Conservation (phyloP, 768 basidiomycete genomes). For the Amylocystis lapponica region DNA sequence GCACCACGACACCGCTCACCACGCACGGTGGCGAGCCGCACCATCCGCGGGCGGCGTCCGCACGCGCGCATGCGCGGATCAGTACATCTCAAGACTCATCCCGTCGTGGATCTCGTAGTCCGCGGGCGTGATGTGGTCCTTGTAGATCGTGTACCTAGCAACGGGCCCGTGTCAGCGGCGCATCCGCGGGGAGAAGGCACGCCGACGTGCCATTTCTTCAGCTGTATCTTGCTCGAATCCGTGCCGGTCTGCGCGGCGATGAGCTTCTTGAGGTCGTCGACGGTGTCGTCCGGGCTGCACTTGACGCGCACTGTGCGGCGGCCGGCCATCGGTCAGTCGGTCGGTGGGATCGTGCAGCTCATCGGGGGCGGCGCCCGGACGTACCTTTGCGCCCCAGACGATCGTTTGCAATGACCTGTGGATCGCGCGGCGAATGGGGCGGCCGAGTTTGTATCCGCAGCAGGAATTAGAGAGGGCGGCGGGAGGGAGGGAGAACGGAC, state of each 20-base stretch:
- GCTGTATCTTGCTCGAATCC: conserved; percentile 72
- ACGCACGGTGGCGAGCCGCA: too few species aligned
- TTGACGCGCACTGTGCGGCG: conserved; percentile 88
- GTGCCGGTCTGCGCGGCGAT: conserved; percentile 97
- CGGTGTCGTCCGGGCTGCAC: conserved; percentile 92
- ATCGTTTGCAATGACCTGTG: conserved; percentile 97
- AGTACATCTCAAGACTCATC: conserved; percentile 93
- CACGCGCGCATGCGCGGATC: too few species aligned
- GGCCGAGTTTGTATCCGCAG: too few species aligned
- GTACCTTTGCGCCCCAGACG: conserved; percentile 90
- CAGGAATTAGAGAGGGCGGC: too few species aligned
- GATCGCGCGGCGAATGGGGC: too few species aligned
- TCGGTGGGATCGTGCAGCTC: too few species aligned
- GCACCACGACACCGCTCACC: neutral
- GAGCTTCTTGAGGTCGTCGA: conserved; percentile 94
- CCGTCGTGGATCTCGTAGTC: conserved; percentile 94
- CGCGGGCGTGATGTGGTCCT: conserved; percentile 90
- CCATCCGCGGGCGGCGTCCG: too few species aligned
- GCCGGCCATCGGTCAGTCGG: too few species aligned
- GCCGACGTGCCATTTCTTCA: conserved; percentile 91
- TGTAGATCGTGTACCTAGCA: conserved; percentile 86
- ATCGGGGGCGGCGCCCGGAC: too few species aligned
- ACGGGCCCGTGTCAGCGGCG: neutral
- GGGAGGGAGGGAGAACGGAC: too few species aligned
- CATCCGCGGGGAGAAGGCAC: too few species aligned